Evolutionary conservation across 345 rosid species (phyloP), one percentile per base, ranked within the genome.

Genomic region (Eucalyptus sp.): DNA sequence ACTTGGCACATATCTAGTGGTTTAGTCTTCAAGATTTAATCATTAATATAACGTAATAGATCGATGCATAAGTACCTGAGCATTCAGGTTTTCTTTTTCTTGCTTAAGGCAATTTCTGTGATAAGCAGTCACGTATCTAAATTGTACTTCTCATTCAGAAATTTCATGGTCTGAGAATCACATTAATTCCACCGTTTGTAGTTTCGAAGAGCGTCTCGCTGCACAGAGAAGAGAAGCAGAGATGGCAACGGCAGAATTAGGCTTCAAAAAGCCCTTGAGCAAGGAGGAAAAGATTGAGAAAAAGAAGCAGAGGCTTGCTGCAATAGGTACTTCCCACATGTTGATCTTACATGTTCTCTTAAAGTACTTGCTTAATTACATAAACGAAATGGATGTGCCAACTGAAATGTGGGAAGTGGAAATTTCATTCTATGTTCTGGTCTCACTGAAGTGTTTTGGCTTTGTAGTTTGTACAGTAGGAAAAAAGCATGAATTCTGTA

Each of bases 291-390:
- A 92, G 91, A 93, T 94, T 33, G 96, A 95, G 94, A 97, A 98
- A 91, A 98, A 93, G 96, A 98, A 98, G 94, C 97, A 98, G 94
- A 95, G 99, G 13, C 93, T 98, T 86, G 99, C 99, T 92, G 99
- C 99, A 87, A 98, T 98, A 5, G 98, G 98, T 96, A 96, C 92
- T 89, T 90, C 48, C 84, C 15, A 20, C 84, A 37, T 76, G 15
- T 76, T 76, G 84, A 76, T 41, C 48, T 76, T 76, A 76, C 48
- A 20, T 20, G 48, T 20, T 76, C 29, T 41, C 48, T 76, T 41
- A 41, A 24, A 37, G 15, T 76, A 76, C 84, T 76, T 76, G 84
- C 48, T 41, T 76, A 37, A 20, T 76, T 37, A 76, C 48, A 44
- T 76, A 76, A 76, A 20, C 9, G 27, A 20, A 41, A 76, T 76